phyloP scores from a whole-genome alignment of 2,329 filamentous ascomycete genomes.

The Neophaeococcomyces mojaviensis region DNA sequence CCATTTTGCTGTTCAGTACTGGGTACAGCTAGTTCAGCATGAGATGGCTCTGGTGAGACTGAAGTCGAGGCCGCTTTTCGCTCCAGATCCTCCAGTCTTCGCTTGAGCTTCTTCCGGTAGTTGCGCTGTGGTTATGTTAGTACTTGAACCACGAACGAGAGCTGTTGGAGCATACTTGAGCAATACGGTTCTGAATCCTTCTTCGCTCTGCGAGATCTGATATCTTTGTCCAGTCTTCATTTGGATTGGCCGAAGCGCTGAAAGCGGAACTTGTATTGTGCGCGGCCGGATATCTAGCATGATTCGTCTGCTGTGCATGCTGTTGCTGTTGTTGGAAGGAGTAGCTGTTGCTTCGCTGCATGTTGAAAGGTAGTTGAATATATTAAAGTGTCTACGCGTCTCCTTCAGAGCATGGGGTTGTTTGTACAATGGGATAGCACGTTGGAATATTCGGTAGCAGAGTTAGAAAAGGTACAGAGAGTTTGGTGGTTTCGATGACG shows the following conservation, averaged over 20 bases:
- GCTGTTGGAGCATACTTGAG: slow-evolving; percentile 47
- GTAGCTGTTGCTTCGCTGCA: slow-evolving; percentile 22
- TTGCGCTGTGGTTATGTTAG: slow-evolving; percentile 25
- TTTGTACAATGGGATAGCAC: no score
- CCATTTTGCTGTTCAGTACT: neutral
- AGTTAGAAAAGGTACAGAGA: neutral
- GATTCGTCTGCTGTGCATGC: slow-evolving; percentile 12
- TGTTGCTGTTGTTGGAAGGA: slow-evolving; percentile 14
- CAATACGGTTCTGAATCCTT: slow-evolving; percentile 94
- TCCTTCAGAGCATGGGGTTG: neutral
- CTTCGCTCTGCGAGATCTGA: slow-evolving; percentile 90
- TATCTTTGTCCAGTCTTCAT: slow-evolving; percentile 99
- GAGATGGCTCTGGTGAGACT: slow-evolving; percentile 52
- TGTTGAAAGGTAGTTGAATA: neutral
- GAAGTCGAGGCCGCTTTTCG: slow-evolving; percentile 54
- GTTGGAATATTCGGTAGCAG: neutral
- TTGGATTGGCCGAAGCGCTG: slow-evolving; percentile 85
- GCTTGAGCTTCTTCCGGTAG: slow-evolving; percentile 59
- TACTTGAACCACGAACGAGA: neutral
- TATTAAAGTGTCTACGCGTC: neutral
- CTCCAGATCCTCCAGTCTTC: slow-evolving; percentile 58
- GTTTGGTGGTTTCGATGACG: neutral
- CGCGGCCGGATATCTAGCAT: slow-evolving; percentile 29
- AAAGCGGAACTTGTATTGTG: slow-evolving; percentile 89
- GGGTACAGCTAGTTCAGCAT: slow-evolving; percentile 20